Evolutionary conservation across 306 rosid genomes (phyloP), one percentile per base, ranked within the genome.

Genomic region (Inga leiocalycina): DNA sequence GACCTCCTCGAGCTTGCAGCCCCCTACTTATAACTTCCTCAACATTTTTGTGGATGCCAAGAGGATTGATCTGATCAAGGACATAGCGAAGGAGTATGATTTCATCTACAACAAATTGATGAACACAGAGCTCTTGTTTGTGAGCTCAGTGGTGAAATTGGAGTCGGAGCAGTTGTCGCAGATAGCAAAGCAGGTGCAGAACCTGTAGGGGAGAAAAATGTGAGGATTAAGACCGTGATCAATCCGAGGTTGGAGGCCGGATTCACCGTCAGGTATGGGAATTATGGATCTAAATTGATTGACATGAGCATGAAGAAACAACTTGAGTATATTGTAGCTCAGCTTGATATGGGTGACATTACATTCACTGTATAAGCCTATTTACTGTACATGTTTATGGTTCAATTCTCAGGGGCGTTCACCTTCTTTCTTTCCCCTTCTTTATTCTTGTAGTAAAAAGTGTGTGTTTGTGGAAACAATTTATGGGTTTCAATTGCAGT

Each of bases 141-240:
- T 94, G 85, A 90, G 89, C 70, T 96, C 99, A 19, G 97, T 96
- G 74, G 98, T 96, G 92, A 74, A 86, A 64, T 74, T 96, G 85
- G 99, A 96, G 84, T 82, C 95, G 52, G 91, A 94, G 86, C 98
- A 96, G 83, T 75, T 96, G 88, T 88, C 99, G 10, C 98, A 96
- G 90, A 96, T 96, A 4, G 97, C 97, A 12, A 96, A 94, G 88
- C 98, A 92, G 90, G 97, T 96, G 75, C 99, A 96, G 94, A 96
- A 94, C 75, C 86, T 96, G 44, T 94, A 0, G 98, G 97, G 4
- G 92, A 97, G 0, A 89, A 90, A 66, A 96, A 94, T 22, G 97
- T 96, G 74, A 91, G 98, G 89, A 89, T 91, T 61, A 96, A 91
- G 86, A 89, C 97, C 1, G 80, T 67, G 79, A 86, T 94, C 27